Conservation (phyloP, 495 filamentous ascomycete species). For the Neurospora sp. region DNA sequence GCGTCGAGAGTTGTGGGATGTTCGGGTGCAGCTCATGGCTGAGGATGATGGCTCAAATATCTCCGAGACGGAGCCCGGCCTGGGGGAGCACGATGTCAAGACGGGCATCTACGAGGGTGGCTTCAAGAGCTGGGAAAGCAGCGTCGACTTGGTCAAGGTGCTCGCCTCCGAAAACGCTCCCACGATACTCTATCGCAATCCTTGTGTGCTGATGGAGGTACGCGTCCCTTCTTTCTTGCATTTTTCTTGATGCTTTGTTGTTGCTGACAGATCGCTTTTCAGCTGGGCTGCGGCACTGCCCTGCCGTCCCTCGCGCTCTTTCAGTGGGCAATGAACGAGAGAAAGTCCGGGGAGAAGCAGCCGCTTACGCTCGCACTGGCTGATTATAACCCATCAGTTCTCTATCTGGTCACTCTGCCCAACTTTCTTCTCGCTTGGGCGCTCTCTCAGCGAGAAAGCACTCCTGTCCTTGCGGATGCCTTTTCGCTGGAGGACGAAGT, state of each 20-base stretch:
- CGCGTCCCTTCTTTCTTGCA: conserved; percentile 8
- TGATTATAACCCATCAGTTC: conserved; percentile 82
- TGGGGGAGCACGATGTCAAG: conserved; percentile 76
- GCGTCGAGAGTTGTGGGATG: conserved; percentile 85
- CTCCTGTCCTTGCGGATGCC: conserved; percentile 25
- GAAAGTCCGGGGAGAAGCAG: conserved; percentile 13
- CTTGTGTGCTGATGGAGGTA: conserved; percentile 66
- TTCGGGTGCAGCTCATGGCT: conserved; percentile 86
- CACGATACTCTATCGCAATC: conserved; percentile 32
- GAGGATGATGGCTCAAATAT: conserved; percentile 48
- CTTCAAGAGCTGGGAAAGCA: conserved; percentile 99
- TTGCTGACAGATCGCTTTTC: conserved; percentile 15
- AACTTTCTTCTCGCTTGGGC: conserved; percentile 82
- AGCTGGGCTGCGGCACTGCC: conserved; percentile 89
- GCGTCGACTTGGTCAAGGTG: conserved; percentile 72
- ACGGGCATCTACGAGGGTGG: conserved; percentile 92
- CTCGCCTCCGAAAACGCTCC: conserved; percentile 49
- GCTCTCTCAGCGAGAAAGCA: conserved; percentile 24
- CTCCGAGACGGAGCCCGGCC: conserved; percentile 36
- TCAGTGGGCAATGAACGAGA: conserved; percentile 47
- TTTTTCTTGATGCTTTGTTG: background rate
- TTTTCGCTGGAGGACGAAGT: conserved; percentile 54
- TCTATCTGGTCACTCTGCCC: conserved; percentile 78
- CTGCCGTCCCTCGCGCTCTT: conserved; percentile 73
- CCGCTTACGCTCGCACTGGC: conserved; percentile 58